Percentiles rank a stretch among this genome's conserved stretches.
Evolutionary conservation across 345 rosid species (phyloP).

Genomic region (Bruguiera gymnorhiza): DNA sequence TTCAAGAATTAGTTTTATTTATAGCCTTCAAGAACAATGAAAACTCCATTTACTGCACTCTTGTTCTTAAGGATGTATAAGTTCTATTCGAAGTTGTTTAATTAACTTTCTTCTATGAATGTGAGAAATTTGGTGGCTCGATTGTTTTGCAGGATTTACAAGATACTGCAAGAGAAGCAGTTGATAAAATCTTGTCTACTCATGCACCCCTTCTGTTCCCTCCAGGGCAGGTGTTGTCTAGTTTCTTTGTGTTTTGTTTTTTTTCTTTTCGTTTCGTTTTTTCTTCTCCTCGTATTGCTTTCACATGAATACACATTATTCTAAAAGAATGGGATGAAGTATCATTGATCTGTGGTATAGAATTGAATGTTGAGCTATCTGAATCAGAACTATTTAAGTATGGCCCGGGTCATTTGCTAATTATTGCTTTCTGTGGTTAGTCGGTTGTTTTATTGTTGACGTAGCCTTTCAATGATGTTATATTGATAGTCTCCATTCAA

Average conservation of each 20-base stretch:
- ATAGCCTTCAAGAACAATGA: too few relatives aligned
- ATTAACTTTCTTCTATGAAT: too few relatives aligned
- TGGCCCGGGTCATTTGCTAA: neutral
- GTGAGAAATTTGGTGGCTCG: constrained; percentile 7
- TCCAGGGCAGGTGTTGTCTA: constrained; percentile 78
- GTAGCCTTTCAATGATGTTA: neutral
- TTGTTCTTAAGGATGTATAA: too few relatives aligned
- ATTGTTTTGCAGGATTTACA: constrained; percentile 52
- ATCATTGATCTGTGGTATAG: too few relatives aligned
- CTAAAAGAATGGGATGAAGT: too few relatives aligned
- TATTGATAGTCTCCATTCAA: neutral
- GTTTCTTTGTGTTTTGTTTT: neutral
- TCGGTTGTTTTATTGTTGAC: neutral
- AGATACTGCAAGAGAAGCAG: constrained; percentile 59
- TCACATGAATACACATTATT: neutral
- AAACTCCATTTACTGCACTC: too few relatives aligned
- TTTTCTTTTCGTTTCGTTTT: neutral
- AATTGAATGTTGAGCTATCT: neutral
- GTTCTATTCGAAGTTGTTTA: too few relatives aligned
- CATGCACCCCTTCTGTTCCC: constrained; percentile 89
- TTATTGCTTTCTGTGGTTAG: neutral
- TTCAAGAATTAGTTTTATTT: too few relatives aligned
- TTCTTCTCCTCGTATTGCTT: neutral
- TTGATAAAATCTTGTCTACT: constrained; percentile 82
- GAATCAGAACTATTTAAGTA: neutral